These are phyloP conservation scores for Linnemannia schmuckeri DNA, from an alignment of 192 early-diverging fungal genomes.

Conservation along the genomic window DNA sequence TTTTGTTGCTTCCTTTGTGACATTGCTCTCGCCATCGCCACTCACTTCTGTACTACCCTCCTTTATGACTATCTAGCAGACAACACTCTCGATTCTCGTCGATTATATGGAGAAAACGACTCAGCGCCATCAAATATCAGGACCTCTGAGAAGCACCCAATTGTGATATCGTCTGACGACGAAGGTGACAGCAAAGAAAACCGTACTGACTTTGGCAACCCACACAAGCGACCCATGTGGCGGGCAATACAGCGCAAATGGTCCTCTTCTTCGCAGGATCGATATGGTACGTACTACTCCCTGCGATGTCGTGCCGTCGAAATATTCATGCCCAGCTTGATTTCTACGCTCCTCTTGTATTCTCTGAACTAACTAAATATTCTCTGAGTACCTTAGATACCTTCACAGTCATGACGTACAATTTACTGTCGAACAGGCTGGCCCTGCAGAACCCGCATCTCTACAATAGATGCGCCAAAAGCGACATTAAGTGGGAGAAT, in stretches of 20 bases:
- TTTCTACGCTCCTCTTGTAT: neutral
- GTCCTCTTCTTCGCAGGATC: neutral
- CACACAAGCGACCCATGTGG: neutral
- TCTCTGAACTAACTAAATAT: neutral
- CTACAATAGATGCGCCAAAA: neutral
- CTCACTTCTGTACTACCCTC: too few species aligned
- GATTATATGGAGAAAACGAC: neutral
- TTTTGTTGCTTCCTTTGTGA: too few species aligned
- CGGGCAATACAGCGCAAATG: neutral
- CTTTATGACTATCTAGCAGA: neutral
- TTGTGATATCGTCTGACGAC: neutral
- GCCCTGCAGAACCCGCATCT: slow-evolving; percentile 2
- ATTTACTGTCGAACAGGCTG: slow-evolving; percentile 31
- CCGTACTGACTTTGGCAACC: neutral
- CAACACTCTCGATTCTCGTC: neutral
- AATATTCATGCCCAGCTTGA: neutral
- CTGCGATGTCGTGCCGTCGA: neutral
- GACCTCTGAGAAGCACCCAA: neutral
- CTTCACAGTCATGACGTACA: slow-evolving; percentile 51
- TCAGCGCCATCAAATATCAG: neutral
- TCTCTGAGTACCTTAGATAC: neutral
- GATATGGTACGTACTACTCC: neutral
- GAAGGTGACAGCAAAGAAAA: neutral
- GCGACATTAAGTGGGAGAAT: slow-evolving; percentile 10
- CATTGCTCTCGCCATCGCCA: too few species aligned